Evolutionary conservation across 1,284 basidiomycete genomes (phyloP).

Genomic region (Fomitopsis schrenkii): DNA sequence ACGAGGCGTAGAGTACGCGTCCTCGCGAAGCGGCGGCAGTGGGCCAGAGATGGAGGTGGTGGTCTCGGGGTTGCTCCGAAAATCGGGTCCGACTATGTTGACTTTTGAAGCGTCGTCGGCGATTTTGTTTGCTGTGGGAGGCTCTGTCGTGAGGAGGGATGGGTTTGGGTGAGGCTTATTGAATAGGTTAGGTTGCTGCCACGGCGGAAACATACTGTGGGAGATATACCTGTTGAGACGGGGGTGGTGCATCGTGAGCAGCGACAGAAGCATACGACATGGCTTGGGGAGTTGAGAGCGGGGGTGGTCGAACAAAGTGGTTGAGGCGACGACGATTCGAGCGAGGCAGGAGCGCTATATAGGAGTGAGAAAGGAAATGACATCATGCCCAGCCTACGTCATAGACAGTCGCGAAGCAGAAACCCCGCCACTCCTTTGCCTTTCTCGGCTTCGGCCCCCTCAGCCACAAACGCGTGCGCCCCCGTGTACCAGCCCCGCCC

Average conservation of each 20-base stretch:
- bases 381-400: conserved; percentile 12
- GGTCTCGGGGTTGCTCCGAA: conserved; percentile 44
- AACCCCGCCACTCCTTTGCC: not conserved
- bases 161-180: conserved; percentile 59
- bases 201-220: conserved; percentile 9
- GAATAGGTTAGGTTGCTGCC: conserved; percentile 15
- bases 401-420: conserved; percentile 6
- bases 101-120: conserved; percentile 52
- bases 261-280: conserved; percentile 71
- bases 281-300: conserved; percentile 8
- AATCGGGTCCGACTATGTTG: conserved; percentile 47
- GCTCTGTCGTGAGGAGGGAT: conserved; percentile 54
- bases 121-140: conserved; percentile 34
- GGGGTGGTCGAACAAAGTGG: not conserved
- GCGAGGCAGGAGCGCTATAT: conserved; percentile 8
- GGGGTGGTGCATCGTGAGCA: conserved; percentile 50
- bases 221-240: conserved; percentile 36
- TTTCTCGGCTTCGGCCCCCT: conserved; percentile 15
- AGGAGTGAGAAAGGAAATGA: conserved; percentile 11
- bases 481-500: conserved; percentile 33
- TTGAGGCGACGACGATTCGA: not conserved
- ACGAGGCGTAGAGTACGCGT: conserved; percentile 6
- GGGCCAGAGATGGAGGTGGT: conserved; percentile 29
- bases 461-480: conserved; percentile 24
- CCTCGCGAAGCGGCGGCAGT: conserved; percentile 6